Base-by-base conservation (phyloP, 2,329 filamentous ascomycete genomes). In the Aspergillus sp. region DNA sequence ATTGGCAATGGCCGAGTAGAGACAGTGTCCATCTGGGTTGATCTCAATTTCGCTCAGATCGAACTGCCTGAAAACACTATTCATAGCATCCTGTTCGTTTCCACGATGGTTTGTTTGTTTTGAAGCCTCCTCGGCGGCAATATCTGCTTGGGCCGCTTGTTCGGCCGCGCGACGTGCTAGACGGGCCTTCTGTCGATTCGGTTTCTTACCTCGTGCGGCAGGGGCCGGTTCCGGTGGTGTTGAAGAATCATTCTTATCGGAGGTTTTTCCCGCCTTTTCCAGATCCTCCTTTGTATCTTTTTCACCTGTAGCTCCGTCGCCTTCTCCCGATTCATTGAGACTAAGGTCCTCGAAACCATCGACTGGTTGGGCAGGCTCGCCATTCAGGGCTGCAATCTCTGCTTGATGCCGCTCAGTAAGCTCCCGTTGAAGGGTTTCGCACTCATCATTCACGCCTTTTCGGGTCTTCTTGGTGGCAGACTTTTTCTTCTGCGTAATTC, bases 401-500 rank as follows among this genome's bases (percentile, higher is more conserved):
- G 59, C 58, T 28, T 70, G 69, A 27, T 84, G 81, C 46, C 65
- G 68, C 44, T 79, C 75, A 42, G 73, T 73, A 33, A 82, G 63
- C 45, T 81, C 77, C 33, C 66, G 62, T 53, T 83, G 79, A 32
- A 82, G 66, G 27, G 68, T 62, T 13, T 79, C 78, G 60, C 81
- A 83, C 58, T 84, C 81, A 52, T 83, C 80, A 50, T 82, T 82
- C 33, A 91, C 74, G 27, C 84, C 83, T 64, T 85, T 82, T 39
- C 81, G 74, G 7, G 80, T 82, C 66, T 83, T 84, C 71, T 97
- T 98, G 37, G 86, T 94, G 11, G 93, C 90, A 55, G 87, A 85
- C 75, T 96, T 97, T 76, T 96, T 98, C 77, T 96, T 97, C 70
- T 86, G 90, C 5, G 88, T 96, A 60, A 94, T 83, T 47, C 85